These are phyloP conservation scores for Penicillium diatomitis DNA, from an alignment of 495 filamentous ascomycete genomes.

Conservation along the genomic window DNA sequence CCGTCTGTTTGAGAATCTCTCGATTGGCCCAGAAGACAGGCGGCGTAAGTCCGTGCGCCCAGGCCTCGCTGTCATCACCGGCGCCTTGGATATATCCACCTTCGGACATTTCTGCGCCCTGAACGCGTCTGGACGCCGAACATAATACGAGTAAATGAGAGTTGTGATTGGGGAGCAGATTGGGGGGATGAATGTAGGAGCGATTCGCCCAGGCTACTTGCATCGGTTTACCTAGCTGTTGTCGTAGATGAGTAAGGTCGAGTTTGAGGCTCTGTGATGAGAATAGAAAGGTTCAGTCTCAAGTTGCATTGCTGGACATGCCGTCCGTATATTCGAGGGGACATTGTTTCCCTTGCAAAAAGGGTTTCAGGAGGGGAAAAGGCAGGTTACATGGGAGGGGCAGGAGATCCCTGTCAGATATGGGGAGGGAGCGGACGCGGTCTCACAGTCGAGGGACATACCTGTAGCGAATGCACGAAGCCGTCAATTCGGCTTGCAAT, in stretches of 20 bases:
- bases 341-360: slow-evolving; percentile 5
- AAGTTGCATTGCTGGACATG: too few species aligned
- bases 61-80: slow-evolving; percentile 86
- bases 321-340: too few species aligned
- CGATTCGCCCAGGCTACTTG: slow-evolving; percentile 36
- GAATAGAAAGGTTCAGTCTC: neutral
- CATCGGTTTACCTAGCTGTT: slow-evolving; percentile 32
- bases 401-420: slow-evolving; percentile 1
- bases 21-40: slow-evolving; percentile 66
- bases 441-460: slow-evolving; percentile 11
- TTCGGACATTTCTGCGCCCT: slow-evolving; percentile 54
- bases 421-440: neutral
- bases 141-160: slow-evolving; percentile 65
- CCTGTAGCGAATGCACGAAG: slow-evolving; percentile 56
- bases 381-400: neutral
- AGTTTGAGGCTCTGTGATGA: slow-evolving; percentile 39
- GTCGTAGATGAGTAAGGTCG: slow-evolving; percentile 30
- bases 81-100: slow-evolving; percentile 89
- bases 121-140: slow-evolving; percentile 63
- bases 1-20: slow-evolving; percentile 42
- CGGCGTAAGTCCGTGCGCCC: slow-evolving; percentile 72
- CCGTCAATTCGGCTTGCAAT: slow-evolving; percentile 57
- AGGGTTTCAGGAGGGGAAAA: neutral
- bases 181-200: slow-evolving; percentile 28
- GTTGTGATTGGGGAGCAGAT: slow-evolving; percentile 29